These are phyloP conservation scores for Trypanosoma theileri DNA, from an alignment of 208 protist genomes.

Conservation along the genomic window DNA sequence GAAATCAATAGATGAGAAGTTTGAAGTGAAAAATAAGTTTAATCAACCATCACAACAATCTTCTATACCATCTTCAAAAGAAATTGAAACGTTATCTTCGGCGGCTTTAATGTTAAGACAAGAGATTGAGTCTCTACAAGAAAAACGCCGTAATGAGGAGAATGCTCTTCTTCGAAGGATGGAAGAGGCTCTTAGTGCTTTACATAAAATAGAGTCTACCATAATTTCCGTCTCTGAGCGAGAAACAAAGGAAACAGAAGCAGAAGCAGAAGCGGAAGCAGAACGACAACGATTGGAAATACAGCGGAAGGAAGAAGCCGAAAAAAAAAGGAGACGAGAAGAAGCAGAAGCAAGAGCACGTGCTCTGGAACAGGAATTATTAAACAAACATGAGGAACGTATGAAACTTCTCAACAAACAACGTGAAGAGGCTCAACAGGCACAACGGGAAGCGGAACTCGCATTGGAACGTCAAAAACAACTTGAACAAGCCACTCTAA, in stretches of 20 bases:
- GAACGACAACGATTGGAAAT: conserved; percentile 21
- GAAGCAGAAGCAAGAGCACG: conserved; percentile 56
- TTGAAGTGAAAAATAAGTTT: background rate
- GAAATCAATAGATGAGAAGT: background rate
- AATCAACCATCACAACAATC: background rate
- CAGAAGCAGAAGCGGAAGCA: conserved; percentile 8
- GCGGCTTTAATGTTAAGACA: conserved; percentile 28
- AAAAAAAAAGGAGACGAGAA: conserved; percentile 18
- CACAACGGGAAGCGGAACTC: conserved; percentile 58
- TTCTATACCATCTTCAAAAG: conserved; percentile 2
- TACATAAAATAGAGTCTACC: conserved; percentile 35
- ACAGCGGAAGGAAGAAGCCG: conserved; percentile 23
- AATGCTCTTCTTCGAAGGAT: conserved; percentile 24
- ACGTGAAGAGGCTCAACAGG: conserved; percentile 61
- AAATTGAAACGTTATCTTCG: conserved; percentile 33
- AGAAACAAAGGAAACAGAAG: conserved; percentile 12
- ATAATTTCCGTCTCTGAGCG: conserved; percentile 34
- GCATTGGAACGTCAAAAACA: conserved; percentile 58
- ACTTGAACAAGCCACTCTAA: conserved; percentile 60
- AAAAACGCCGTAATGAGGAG: conserved; percentile 28
- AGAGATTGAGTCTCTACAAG: conserved; percentile 29
- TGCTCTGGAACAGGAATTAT: conserved; percentile 45
- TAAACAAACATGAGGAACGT: conserved; percentile 54
- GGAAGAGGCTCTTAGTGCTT: conserved; percentile 25
- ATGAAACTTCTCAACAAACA: conserved; percentile 49